A percentile compares a stretch with the other conserved stretches of the same genome.
These are phyloP conservation scores for Quercus suber DNA, from an alignment of 306 rosid species.

Conservation along the genomic window DNA sequence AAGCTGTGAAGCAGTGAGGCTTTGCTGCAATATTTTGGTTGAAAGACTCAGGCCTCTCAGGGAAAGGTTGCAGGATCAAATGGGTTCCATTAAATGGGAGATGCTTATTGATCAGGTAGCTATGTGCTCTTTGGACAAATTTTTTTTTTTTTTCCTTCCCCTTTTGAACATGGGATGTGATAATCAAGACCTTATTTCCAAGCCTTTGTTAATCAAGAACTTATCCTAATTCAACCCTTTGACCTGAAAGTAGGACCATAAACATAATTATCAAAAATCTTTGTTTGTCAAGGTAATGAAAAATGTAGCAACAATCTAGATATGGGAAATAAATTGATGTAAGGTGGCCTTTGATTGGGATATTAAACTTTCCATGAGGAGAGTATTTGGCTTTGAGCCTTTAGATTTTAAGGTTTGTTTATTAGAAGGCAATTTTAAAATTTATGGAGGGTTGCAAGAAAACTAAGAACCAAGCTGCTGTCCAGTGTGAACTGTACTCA, in stretches of 20 bases:
- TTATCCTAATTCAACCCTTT: background rate
- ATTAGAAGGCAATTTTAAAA: background rate
- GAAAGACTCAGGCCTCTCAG: slow-evolving; percentile 70
- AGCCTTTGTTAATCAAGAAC: background rate
- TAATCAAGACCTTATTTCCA: background rate
- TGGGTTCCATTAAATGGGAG: slow-evolving; percentile 69
- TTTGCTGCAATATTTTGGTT: slow-evolving; percentile 71
- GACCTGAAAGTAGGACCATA: background rate
- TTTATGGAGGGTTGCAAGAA: background rate
- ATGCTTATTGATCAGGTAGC: slow-evolving; percentile 70
- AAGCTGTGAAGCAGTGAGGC: slow-evolving; percentile 83
- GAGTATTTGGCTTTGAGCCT: background rate
- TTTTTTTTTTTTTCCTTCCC: background rate
- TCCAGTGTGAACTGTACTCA: background rate
- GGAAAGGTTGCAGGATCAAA: slow-evolving; percentile 51
- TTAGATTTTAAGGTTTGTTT: background rate
- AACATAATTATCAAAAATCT: background rate
- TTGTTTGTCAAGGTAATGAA: too few species aligned
- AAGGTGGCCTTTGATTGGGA: background rate
- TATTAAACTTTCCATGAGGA: background rate
- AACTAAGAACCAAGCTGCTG: background rate
- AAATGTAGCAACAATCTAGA: background rate
- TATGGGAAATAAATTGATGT: background rate
- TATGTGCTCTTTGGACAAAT: background rate
- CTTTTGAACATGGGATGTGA: background rate